Conservation (phyloP, 2,329 filamentous ascomycete species). For the Aureobasidium sp. region DNA sequence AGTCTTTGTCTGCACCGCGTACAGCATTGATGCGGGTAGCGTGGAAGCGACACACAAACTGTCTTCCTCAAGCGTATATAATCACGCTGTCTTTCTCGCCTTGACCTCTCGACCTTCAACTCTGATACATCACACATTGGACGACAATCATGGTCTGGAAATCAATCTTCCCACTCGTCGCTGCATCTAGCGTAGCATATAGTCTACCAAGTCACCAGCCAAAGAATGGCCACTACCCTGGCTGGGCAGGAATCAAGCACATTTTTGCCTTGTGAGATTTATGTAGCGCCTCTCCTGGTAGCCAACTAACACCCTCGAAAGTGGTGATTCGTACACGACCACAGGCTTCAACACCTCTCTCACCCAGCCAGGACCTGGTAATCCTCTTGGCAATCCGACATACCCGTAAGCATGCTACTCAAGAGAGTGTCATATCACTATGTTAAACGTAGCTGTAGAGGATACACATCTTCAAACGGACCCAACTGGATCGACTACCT, state of each 20-base stretch:
- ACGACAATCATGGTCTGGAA: not conserved
- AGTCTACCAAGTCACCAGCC: not conserved
- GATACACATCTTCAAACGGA: constrained; percentile 32
- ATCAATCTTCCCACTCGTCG: not conserved
- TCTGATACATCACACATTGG: not conserved
- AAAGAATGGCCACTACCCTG: constrained; percentile 18
- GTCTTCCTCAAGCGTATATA: not conserved
- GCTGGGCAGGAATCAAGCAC: constrained; percentile 22
- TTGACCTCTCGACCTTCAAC: not conserved
- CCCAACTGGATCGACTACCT: constrained; percentile 52
- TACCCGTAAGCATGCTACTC: constrained; percentile 33
- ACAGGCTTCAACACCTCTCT: constrained; percentile 51
- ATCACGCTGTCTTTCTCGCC: not conserved
- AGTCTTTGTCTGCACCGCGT: not conserved
- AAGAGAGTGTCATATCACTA: not conserved
- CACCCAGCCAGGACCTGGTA: constrained; percentile 44
- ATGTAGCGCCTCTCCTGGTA: not conserved
- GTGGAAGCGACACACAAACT: not conserved
- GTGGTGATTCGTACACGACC: constrained; percentile 54
- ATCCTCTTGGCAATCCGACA: constrained; percentile 56
- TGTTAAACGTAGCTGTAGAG: constrained; percentile 7
- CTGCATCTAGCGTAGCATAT: not conserved
- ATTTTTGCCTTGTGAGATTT: constrained; percentile 24
- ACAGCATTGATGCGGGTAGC: not conserved
- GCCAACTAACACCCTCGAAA: constrained; percentile 19